Base-by-base conservation (phyloP, 441 rosid species). In the Gossypium schwendimanii region DNA sequence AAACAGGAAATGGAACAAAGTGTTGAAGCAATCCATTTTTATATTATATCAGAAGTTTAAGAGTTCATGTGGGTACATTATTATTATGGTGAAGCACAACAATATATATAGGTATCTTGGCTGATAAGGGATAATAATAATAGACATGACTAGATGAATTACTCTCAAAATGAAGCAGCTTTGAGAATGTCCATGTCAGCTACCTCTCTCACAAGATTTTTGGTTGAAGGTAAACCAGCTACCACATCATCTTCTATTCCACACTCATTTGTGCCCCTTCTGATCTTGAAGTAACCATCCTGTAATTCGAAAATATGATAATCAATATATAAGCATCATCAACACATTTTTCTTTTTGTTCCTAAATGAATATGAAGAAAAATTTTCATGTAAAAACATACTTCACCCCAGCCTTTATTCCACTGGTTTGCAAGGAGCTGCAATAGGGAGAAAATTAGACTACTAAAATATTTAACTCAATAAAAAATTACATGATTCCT, bases 401-500 rank as follows among this genome's bases (percentile, higher is more conserved):
- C 97, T 45, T 87, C 96, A 62, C 98, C 98, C 97, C 98, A 92
- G 78, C 93, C 84, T 81, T 84, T 79, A 73, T 92, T 94, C 98
- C 98, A 94, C 78, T 92, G 97, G 63, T 94, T 94, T 60, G 97
- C 98, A 73, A 94, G 81, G 71, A 94, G 90, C 98, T 94, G 97
- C 70, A 82, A 76, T 44, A 70, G 44, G 74, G 66, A 69, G 65
- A 54, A 50, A 75, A 53, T 33, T 6, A 70, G 58, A 24, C 60
- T 70, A 73, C 65, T 62, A 70, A 62, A n/a, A 70, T 31, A 70
- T 33, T 28, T 15, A 62, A 63, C 41, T 28, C 52, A 57, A 39
- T n/a, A 2, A 33, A 33, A 33, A 6, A 39, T 52, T 21, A 8
- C 6, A 50, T 15, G 3, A 60, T 44, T 53, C 53, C 53, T 14